Evolutionary conservation across 1,284 basidiomycete genomes (phyloP), one percentile per base, ranked within the genome.

Genomic region (Trichosporon sp.): DNA sequence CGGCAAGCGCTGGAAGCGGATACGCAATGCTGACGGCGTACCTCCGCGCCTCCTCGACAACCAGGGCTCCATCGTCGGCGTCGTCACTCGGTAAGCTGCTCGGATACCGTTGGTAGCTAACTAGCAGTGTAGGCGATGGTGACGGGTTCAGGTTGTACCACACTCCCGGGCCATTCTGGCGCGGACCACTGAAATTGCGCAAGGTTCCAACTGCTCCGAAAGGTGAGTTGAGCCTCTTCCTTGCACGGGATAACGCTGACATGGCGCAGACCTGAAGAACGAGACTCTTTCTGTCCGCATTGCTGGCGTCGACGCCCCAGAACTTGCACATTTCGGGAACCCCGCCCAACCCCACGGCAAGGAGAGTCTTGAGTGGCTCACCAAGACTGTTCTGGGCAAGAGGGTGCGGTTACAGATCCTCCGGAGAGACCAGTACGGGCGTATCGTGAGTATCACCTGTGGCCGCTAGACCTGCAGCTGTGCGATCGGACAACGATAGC

Each of bases 271-370:
- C 0, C 85, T 94, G 66, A 91, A 88, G 79, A 88, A 90, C 73
- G 85, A 92, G 76, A 96, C 93, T 0, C 86, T 96, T 19, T 90
- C 91, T 76, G 90, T 97, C 63, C 89, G 94, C 31, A 88, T 96
- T 65, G 92, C 91, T 8, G 94, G 92, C 0, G 89, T 94, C 10
- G 94, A 97, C 80, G 94, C 94, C 1, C 94, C 94, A 0, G 94
- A 96, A 86, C 88, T 85, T 11, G 86, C 89, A 0, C 92, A 96
- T 80, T 96, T 93, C 75, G 93, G 93, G 21, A 88, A 89, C 67
- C 88, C 89, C 1, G 88, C 88, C 0, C 94, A 96, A 78, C 89
- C 90, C 0, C 90, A 90, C 73, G 85, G 90, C 0, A 82, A 85
- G 40, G 93, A 95, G 78, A 90, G 90, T 63, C 81, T 92, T 7